These are phyloP conservation scores for Dictyostelium brefeldianum DNA, from an alignment of 78 protist genomes.

Conservation along the genomic window DNA sequence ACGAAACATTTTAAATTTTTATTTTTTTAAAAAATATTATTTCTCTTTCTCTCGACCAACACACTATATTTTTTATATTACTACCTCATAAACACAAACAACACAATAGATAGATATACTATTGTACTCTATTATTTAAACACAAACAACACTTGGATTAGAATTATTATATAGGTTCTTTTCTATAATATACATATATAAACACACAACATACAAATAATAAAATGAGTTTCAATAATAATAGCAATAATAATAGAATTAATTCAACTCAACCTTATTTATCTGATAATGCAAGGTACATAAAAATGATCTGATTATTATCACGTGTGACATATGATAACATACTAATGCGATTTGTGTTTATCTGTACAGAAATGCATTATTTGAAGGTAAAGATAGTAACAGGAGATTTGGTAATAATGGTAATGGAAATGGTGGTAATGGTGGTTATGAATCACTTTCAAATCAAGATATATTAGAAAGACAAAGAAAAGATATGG, in stretches of 20 bases:
- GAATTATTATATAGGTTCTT: too few relatives aligned
- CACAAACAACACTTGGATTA: too few relatives aligned
- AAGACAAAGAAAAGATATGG: constrained; percentile 34
- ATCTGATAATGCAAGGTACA: constrained; percentile 65
- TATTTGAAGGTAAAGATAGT: neutral
- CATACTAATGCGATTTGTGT: too few relatives aligned
- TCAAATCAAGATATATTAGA: constrained; percentile 48
- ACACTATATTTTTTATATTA: too few relatives aligned
- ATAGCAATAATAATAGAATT: constrained; percentile 31
- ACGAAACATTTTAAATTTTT: too few relatives aligned
- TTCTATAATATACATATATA: neutral
- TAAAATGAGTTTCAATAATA: neutral
- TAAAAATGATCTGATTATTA: too few relatives aligned
- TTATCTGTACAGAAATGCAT: constrained; percentile 18
- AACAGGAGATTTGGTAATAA: neutral
- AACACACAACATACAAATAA: neutral
- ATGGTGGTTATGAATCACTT: neutral
- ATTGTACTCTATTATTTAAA: too few relatives aligned
- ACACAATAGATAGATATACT: too few relatives aligned
- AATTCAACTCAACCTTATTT: constrained; percentile 22
- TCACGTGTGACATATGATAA: too few relatives aligned
- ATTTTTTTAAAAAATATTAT: too few relatives aligned
- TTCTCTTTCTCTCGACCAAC: too few relatives aligned
- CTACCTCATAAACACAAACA: too few relatives aligned
- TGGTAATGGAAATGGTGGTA: neutral